Evolutionary conservation across 192 early-diverging fungal genomes (phyloP).

Genomic region (Mycoemilia scoparia): DNA sequence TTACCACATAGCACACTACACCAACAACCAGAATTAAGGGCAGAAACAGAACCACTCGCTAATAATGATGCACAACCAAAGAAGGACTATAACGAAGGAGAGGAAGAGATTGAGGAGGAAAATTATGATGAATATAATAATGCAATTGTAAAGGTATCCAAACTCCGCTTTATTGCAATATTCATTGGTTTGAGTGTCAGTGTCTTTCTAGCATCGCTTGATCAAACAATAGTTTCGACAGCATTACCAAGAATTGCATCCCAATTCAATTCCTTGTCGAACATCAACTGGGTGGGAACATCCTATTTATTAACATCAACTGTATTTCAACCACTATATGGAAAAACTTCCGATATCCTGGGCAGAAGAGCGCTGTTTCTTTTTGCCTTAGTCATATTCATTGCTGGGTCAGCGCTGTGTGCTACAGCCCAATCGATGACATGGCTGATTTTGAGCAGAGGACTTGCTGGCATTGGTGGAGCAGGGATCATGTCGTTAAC

Average conservation of each 20-base stretch:
- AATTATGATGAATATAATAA: no score
- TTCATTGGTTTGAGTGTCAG: no score
- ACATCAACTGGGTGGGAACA: conserved; percentile 47
- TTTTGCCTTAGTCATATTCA: conserved; percentile 26
- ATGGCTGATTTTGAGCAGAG: conserved; percentile 29
- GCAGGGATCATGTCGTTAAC: conserved; percentile 37
- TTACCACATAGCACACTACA: no score
- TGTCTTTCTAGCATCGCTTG: conserved; percentile 47
- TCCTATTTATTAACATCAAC: conserved; percentile 33
- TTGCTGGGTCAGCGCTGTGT: conserved; percentile 37
- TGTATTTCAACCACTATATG: conserved; percentile 45
- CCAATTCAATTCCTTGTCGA: conserved; percentile 35
- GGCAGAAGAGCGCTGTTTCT: conserved; percentile 29
- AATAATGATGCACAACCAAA: no score
- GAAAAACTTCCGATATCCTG: conserved; percentile 56
- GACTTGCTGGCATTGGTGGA: conserved; percentile 31
- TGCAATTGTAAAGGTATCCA: no score
- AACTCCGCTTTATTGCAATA: no score
- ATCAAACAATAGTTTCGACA: conserved; percentile 52
- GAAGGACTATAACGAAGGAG: no score
- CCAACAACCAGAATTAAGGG: no score
- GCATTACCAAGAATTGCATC: conserved; percentile 37
- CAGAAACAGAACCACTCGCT: no score
- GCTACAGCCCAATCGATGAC: conserved; percentile 26
- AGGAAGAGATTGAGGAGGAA: no score